Evolutionary conservation across 164 flowering plant species (phyloP), one percentile per base, ranked within the genome.

Genomic region (Dillenia suffruticosa): DNA sequence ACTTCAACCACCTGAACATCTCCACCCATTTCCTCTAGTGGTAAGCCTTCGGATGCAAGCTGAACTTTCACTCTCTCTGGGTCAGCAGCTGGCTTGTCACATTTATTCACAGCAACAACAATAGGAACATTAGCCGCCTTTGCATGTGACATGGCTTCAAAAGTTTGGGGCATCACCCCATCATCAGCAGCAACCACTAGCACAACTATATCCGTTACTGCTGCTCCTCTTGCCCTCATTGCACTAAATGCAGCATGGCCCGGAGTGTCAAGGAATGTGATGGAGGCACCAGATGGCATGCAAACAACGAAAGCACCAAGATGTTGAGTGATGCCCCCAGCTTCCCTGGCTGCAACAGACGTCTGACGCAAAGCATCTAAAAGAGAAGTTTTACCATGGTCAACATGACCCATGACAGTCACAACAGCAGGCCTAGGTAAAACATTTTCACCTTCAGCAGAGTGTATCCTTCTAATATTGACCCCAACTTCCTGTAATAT

Each of bases 191-290:
- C 96, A 14, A 90, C 98, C 49, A 92, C 98, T 22, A 90, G 82
- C 46, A 92, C 96, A 67, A 88, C 96, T 43, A 90, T 75, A 69
- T 93, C 98, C 19, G 98, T 93, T 53, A 93, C 89, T 49, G 96
- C 94, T 14, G 97, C 98, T 58, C 97, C 98, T 73, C 98, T 79
- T 49, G 94, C 95, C 63, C 95, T 78, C 98, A 90, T 93, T 0
- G 96, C 98, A 65, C 97, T 89, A 70, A 93, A 93, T 46, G 98
- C 98, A 40, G 96, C 98, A 76, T 90, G 98, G 32, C 98, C 98
- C 14, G 97, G 96, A 12, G 97, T 92, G 70, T 92, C 98, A 14
- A 92, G 89, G 70, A 92, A 90, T 59, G 96, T 90, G 58, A 92
- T 90, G 43, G 95, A 77, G 48, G 97, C 84, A 50, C 96, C 96